Evolutionary conservation across 371 early-diverging fungal species (phyloP), one percentile per base, ranked within the genome.

Genomic region (Actinomucor elegans): DNA sequence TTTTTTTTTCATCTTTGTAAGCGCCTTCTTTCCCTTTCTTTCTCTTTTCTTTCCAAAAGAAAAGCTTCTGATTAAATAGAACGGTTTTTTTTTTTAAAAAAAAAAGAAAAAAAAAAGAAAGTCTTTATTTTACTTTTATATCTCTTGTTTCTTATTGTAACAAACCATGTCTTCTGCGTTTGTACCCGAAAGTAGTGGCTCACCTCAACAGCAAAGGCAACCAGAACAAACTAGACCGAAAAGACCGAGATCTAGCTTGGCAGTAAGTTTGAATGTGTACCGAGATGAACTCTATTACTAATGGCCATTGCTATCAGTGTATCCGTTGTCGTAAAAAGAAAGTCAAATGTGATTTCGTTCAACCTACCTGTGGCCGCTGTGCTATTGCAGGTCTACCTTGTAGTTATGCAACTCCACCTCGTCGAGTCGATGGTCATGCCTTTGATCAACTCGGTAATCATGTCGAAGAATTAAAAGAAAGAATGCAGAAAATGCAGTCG

Each of bases 341-440:
- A 41, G 74, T 84, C 47, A 84, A 84, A 48, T 84, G 85, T 60
- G 82, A 84, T 59, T 79, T 79, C 46, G 79, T 81, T 9, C 85
- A 78, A 49, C 85, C 85, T 1, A 81, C 80, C 2, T 84, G 85
- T 61, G 72, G 73, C 6, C 81, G 85, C 7, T 84, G 85, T 56
- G 71, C 67, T 17, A 59, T 67, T 55, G 75, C 79, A 24, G 75
- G 75, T 8, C 51, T 75, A 46, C 73, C 75, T 23, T 79, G 79
- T 57, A 73, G 69, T 35, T 79, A 79, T 53, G 75, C 75, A 15
- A 67, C 81, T 14, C 71, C 81, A 47, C 69, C 81, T 48, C 53
- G 79, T 47, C 53, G 82, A 69, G 73, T 84, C 29, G 79, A 83
- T 47, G 79, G 79, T 11, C 80, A 75, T 36, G 81, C 81, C 4